Evolutionary conservation across 2,329 filamentous ascomycete genomes (phyloP).

Genomic region (Amylocarpus encephaloides): DNA sequence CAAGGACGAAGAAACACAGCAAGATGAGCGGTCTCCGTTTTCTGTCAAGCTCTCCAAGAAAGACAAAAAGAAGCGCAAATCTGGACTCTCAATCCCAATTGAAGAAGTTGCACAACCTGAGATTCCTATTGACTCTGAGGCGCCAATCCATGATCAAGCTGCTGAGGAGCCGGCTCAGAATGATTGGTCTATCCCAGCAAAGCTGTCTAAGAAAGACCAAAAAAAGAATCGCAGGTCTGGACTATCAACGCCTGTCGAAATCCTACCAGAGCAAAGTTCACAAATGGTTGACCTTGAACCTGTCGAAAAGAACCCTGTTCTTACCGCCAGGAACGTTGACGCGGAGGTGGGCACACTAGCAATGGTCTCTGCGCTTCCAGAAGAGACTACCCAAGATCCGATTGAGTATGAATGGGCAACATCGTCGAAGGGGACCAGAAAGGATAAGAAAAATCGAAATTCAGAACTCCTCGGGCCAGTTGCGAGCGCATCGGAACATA

Average conservation of each 20-base stretch:
- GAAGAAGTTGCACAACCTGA: not conserved
- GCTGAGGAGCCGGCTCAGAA: not conserved
- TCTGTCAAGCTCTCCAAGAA: slow-evolving; percentile 1
- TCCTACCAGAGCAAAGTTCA: slow-evolving; percentile 15
- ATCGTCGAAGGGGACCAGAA: slow-evolving; percentile 10
- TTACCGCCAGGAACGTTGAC: not conserved
- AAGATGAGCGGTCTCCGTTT: no score
- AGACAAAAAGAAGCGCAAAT: slow-evolving; percentile 9
- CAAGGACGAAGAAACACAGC: no score
- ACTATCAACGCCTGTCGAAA: slow-evolving; percentile 14
- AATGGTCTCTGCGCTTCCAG: not conserved
- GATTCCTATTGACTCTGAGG: not conserved
- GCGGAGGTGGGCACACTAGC: not conserved
- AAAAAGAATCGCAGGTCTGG: slow-evolving; percentile 18
- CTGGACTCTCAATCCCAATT: slow-evolving; percentile 1
- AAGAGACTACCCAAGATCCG: not conserved
- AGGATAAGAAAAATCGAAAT: slow-evolving; percentile 9
- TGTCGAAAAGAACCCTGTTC: not conserved
- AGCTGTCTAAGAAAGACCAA: slow-evolving; percentile 17
- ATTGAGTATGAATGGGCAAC: not conserved
- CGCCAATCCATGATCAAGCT: not conserved
- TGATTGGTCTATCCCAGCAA: slow-evolving; percentile 1
- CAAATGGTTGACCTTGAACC: not conserved
- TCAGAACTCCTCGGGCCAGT: slow-evolving; percentile 2
- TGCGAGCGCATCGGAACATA: not conserved